Evolutionary conservation across 805 yeast genomes (phyloP).

Genomic region (Wickerhamomyces kurtzmanii): DNA sequence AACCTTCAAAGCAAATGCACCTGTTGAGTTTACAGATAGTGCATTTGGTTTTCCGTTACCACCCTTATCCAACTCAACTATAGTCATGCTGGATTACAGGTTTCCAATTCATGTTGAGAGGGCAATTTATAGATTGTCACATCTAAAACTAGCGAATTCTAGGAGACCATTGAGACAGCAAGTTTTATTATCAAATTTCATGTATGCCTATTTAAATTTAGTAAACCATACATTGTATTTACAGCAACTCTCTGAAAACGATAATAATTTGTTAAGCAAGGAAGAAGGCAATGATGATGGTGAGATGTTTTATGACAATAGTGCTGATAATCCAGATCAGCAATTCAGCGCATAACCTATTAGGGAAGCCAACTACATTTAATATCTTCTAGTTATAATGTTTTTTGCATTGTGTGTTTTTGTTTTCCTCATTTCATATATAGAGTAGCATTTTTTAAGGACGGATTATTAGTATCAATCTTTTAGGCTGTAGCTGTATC

Average conservation of each 20-base stretch:
- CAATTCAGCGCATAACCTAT: too few species aligned
- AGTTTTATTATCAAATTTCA: conserved; percentile 86
- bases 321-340: too few species aligned
- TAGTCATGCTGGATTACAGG: conserved; percentile 75
- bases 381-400: too few species aligned
- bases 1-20: conserved; percentile 41
- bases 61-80: conserved; percentile 65
- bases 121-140: conserved; percentile 88
- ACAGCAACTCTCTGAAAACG: too few species aligned
- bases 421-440: too few species aligned
- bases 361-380: too few species aligned
- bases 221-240: conserved; percentile 85
- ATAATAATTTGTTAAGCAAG: too few species aligned
- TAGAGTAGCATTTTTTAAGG: too few species aligned
- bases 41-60: conserved; percentile 87
- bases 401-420: too few species aligned
- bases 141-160: conserved; percentile 89
- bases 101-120: conserved; percentile 94
- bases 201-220: conserved; percentile 92
- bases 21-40: conserved; percentile 57
- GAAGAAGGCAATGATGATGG: conserved; percentile 21
- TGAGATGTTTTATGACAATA: too few species aligned
- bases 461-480: too few species aligned
- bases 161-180: conserved; percentile 87
- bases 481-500: too few species aligned